Percentiles rank a stretch among this genome's conserved stretches.
phyloP scores from a whole-genome alignment of 768 basidiomycete genomes.

The Boletus pseudopeckii region DNA sequence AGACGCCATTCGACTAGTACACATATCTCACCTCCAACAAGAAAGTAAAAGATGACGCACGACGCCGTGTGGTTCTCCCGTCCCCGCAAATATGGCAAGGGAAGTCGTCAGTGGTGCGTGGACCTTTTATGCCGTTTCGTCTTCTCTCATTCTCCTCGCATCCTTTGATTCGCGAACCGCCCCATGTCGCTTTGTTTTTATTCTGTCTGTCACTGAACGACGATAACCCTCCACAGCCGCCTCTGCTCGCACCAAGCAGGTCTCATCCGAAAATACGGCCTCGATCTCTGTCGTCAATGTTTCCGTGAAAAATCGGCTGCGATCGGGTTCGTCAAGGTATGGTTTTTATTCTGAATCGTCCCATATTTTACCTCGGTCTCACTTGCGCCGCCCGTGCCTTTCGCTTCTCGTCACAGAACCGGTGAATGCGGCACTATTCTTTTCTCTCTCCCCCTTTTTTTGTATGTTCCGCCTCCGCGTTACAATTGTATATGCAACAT shows the following conservation, averaged over 20 bases:
- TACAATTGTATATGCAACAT: neutral
- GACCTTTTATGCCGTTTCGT: neutral
- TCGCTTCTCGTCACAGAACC: neutral
- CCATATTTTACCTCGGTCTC: neutral
- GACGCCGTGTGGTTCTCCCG: conserved; percentile 98
- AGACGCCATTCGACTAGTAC: too few species aligned
- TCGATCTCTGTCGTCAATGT: conserved; percentile 97
- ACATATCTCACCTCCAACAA: too few species aligned
- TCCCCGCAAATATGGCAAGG: conserved; percentile 93
- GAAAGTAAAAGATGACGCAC: conserved; percentile 79
- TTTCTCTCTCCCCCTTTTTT: neutral
- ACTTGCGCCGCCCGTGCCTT: neutral
- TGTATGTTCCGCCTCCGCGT: neutral
- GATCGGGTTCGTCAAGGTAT: conserved; percentile 93
- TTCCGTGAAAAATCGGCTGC: conserved; percentile 94
- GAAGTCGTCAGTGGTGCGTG: conserved; percentile 69
- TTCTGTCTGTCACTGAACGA: neutral
- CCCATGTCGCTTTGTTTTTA: too few species aligned
- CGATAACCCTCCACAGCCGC: conserved; percentile 52
- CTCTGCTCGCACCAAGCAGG: conserved; percentile 96
- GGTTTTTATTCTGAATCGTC: conserved; percentile 2
- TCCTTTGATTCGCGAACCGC: neutral
- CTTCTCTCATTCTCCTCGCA: neutral
- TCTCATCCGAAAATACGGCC: conserved; percentile 96
- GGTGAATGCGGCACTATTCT: neutral